A percentile compares a stretch with the other conserved stretches of the same genome.
Evolutionary conservation across 2,329 filamentous ascomycete genomes (phyloP).

Genomic region (Botrytis deweyae): DNA sequence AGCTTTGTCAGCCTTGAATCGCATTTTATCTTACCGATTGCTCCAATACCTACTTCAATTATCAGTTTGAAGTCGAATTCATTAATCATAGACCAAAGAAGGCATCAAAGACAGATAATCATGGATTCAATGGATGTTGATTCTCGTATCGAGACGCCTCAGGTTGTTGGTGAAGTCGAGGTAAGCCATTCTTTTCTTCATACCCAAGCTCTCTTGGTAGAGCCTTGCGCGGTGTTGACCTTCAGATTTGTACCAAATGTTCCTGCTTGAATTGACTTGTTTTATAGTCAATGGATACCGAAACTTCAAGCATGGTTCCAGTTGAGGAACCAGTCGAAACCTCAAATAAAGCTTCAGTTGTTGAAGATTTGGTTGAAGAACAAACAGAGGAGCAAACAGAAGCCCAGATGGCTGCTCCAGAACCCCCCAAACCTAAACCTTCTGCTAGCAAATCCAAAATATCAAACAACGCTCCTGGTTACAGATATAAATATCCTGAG

Average conservation of each 20-base stretch:
- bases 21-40: conserved; percentile 3
- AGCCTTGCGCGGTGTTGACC: conserved; percentile 12
- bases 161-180: background rate
- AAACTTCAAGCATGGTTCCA: background rate
- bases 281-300: background rate
- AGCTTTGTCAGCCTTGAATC: conserved; percentile 10
- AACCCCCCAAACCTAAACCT: background rate
- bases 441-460: conserved; percentile 8
- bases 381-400: background rate
- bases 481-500: conserved; percentile 39
- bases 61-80: background rate
- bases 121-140: conserved; percentile 21
- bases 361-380: background rate
- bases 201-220: background rate
- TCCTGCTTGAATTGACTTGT: conserved; percentile 5
- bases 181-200: background rate
- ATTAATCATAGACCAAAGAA: background rate
- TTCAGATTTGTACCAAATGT: background rate
- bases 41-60: background rate
- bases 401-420: background rate
- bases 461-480: conserved; percentile 30
- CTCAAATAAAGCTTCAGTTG: background rate
- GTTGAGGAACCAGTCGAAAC: background rate
- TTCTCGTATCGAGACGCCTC: background rate
- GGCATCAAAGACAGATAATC: background rate